phyloP scores from a whole-genome alignment of 2,329 filamentous ascomycete genomes.

The Nemania bipapillata region DNA sequence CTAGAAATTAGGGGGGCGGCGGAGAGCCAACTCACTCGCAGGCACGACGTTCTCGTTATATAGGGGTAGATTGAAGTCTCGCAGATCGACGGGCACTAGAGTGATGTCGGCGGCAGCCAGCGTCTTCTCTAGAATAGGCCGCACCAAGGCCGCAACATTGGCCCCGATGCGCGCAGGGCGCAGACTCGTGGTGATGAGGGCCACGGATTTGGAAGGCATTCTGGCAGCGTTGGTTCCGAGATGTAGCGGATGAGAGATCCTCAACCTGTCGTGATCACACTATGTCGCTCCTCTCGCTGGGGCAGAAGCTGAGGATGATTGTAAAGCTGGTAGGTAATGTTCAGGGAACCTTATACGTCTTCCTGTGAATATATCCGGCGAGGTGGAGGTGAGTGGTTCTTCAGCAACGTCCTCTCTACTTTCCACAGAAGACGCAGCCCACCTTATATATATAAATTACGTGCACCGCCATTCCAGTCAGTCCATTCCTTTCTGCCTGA shows the following conservation, averaged over 20 bases:
- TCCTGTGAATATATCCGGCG: neutral
- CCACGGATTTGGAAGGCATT: conserved; percentile 50
- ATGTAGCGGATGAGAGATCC: neutral
- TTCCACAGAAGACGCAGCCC: neutral
- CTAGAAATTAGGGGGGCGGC: neutral
- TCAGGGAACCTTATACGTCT: neutral
- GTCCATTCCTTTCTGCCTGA: neutral
- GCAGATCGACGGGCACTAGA: conserved; percentile 53
- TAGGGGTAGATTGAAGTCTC: conserved; percentile 57
- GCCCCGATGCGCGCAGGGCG: conserved; percentile 51
- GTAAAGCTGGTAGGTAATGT: neutral
- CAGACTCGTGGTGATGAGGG: conserved; percentile 54
- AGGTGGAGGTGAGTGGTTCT: neutral
- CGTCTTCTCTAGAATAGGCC: conserved; percentile 44
- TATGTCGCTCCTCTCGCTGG: neutral
- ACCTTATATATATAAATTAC: conserved; percentile 24
- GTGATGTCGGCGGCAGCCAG: conserved; percentile 38
- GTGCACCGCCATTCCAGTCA: neutral
- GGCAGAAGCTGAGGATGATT: neutral
- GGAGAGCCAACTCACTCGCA: conserved; percentile 23
- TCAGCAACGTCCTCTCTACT: neutral
- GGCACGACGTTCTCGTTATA: conserved; percentile 58
- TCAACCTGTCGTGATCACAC: neutral
- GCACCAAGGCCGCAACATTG: conserved; percentile 52
- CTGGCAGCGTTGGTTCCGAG: conserved; percentile 5